Evolutionary conservation across 805 yeast species (phyloP).

Genomic region (Ogataea degrootiae): DNA sequence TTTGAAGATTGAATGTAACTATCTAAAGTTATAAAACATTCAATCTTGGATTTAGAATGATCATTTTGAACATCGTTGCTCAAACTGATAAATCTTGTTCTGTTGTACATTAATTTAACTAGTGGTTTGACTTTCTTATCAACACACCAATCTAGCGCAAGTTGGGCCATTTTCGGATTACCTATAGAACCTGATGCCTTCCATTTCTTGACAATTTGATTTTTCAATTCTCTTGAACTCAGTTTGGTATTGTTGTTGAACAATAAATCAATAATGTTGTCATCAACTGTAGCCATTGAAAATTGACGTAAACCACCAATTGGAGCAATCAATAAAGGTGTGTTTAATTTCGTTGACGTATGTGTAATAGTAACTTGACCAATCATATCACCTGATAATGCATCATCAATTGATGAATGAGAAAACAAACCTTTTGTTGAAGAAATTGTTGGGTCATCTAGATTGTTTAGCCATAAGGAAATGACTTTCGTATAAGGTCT

Average conservation of each 20-base stretch:
- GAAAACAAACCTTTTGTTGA: slow-evolving; percentile 18
- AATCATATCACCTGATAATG: slow-evolving; percentile 12
- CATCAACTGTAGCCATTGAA: slow-evolving; percentile 26
- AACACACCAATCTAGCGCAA: slow-evolving; percentile 29
- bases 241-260: slow-evolving; percentile 6
- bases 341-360: neutral
- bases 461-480: slow-evolving; percentile 28
- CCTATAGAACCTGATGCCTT: slow-evolving; percentile 18
- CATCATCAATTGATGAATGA: slow-evolving; percentile 7
- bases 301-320: slow-evolving; percentile 40
- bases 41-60: slow-evolving; percentile 13
- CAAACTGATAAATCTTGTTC: slow-evolving; percentile 25
- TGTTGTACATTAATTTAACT: slow-evolving; percentile 22
- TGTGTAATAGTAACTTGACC: slow-evolving; percentile 10
- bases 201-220: slow-evolving; percentile 18
- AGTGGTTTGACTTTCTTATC: slow-evolving; percentile 26
- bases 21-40: slow-evolving; percentile 30
- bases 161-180: slow-evolving; percentile 28
- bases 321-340: slow-evolving; percentile 33
- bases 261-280: slow-evolving; percentile 15
- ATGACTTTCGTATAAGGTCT: slow-evolving; percentile 26
- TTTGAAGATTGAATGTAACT: slow-evolving; percentile 18
- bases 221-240: slow-evolving; percentile 12
- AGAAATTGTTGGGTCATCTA: slow-evolving; percentile 20
- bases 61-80: neutral